Evolutionary conservation across 768 basidiomycete genomes (phyloP).

Genomic region (Coprinopsis sp.): DNA sequence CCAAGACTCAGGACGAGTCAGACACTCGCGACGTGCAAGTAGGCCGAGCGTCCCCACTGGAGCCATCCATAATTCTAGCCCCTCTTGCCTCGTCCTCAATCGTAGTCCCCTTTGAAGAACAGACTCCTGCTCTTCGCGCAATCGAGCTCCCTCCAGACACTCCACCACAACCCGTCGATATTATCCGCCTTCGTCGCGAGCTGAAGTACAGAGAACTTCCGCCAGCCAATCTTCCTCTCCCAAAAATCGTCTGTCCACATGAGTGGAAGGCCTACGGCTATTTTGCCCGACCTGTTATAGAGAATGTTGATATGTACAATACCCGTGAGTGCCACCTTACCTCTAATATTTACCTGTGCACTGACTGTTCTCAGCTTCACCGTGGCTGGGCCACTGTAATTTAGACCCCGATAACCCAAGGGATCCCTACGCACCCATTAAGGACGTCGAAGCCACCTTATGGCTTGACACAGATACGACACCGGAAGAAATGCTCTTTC

Average conservation of each 20-base stretch:
- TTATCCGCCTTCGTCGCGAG: slow-evolving; percentile 1
- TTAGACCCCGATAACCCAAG: not conserved
- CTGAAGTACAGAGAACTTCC: slow-evolving; percentile 6
- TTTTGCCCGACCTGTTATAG: slow-evolving; percentile 45
- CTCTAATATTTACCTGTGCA: not conserved
- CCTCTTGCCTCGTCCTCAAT: too few species aligned
- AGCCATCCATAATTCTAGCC: too few species aligned
- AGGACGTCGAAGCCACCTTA: too few species aligned
- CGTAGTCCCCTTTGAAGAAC: too few species aligned
- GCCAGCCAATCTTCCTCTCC: not conserved
- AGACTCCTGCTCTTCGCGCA: too few species aligned
- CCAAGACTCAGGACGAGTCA: too few species aligned
- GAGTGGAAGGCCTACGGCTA: slow-evolving; percentile 57
- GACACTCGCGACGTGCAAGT: too few species aligned
- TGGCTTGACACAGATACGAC: slow-evolving; percentile 14
- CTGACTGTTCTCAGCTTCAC: not conserved
- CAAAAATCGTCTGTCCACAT: slow-evolving; percentile 14
- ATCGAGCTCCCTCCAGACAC: too few species aligned
- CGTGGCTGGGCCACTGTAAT: not conserved
- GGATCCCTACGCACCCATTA: slow-evolving; percentile 15
- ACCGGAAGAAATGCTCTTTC: slow-evolving; percentile 28
- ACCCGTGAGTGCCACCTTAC: slow-evolving; percentile 31
- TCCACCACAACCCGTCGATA: too few species aligned
- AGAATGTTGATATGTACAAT: slow-evolving; percentile 36
- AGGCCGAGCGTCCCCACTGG: too few species aligned